These are phyloP conservation scores for Cynanchum wilfordii DNA, from an alignment of 257 asterid species.

Conservation along the genomic window DNA sequence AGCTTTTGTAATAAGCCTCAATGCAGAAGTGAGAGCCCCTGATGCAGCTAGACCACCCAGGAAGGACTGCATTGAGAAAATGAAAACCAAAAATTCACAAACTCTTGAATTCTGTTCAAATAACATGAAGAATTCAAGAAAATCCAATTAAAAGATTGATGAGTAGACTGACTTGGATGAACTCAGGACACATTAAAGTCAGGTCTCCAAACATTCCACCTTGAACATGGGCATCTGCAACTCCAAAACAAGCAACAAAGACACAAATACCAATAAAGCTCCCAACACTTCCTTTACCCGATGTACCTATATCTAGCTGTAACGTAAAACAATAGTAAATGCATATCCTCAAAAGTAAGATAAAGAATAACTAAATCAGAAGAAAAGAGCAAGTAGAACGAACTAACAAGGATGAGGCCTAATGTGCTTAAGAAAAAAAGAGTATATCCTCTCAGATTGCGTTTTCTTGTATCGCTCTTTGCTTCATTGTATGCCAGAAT, in stretches of 20 bases:
- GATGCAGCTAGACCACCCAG: conserved; percentile 84
- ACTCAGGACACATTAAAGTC: conserved; percentile 39
- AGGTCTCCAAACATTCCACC: conserved; percentile 42
- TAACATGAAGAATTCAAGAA: background rate
- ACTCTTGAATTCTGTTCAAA: background rate
- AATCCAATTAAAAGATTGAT: background rate
- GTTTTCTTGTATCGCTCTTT: conserved; percentile 29
- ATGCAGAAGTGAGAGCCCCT: conserved; percentile 75
- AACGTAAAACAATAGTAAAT: background rate
- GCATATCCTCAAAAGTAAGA: background rate
- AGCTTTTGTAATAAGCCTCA: conserved; percentile 81
- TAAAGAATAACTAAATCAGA: background rate
- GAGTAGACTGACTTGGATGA: conserved; percentile 46
- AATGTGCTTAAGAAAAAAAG: conserved; percentile 31
- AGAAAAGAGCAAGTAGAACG: conserved; percentile 2
- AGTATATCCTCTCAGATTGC: conserved; percentile 28
- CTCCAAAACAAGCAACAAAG: conserved; percentile 36
- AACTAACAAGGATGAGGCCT: conserved; percentile 30
- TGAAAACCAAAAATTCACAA: background rate
- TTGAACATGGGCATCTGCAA: conserved; percentile 37
- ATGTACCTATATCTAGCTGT: conserved; percentile 34
- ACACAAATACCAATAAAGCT: conserved; percentile 33
- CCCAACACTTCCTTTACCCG: conserved; percentile 31
- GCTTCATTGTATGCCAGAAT: conserved; percentile 37
- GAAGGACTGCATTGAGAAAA: conserved; percentile 46